Base-by-base conservation (phyloP, 106 monocot genomes). In the Phalaenopsis aphrodite region DNA sequence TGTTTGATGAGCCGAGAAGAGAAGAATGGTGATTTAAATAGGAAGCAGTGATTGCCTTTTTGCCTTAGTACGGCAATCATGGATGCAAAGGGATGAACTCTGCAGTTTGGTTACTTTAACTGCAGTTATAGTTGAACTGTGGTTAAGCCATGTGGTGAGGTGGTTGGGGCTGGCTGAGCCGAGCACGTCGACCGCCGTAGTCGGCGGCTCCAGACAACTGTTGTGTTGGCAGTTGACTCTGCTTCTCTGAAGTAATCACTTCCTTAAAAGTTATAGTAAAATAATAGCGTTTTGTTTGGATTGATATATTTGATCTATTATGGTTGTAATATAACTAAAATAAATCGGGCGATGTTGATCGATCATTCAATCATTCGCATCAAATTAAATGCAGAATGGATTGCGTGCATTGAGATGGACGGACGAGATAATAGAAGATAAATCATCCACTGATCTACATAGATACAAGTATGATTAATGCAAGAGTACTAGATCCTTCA, bases 11-110 rank as follows among this genome's bases (percentile, higher is more conserved):
- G 52, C 10, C 11, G 52, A 10, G 71, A 52, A 41, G n/a, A 19
- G 16, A 37, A 19, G 71, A 52, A 41, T 12, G 19, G 16, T 42
- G 45, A 42, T 42, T 76, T 76, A 76, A 76, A 76, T 76, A 76
- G 76, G 43, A 41, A 15, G 74, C 74, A 41, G 24, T 41, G 8
- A 8, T 72, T 11, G 21, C 18, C 15, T 3, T 21, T 5, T 45
- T 23, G n/a, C 19, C 6, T 6, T 7, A 9, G 19, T 24, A 76
- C 21, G n/a, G 61, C 61, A 61, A 61, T 61, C 21, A 61, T 61
- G 61, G 61, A 19, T 61, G 61, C 42, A 2, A 11, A 42, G 47
- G 17, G 49, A 42, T 49, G 42, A 24, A 17, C 47, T 61, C 61
- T 61, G n/a, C 21, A 21, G 4, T n/a, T 21, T n/a, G 19, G 4